Evolutionary conservation across 2,329 filamentous ascomycete species (phyloP), one percentile per base, ranked within the genome.

Genomic region (Xylaria multiplex): DNA sequence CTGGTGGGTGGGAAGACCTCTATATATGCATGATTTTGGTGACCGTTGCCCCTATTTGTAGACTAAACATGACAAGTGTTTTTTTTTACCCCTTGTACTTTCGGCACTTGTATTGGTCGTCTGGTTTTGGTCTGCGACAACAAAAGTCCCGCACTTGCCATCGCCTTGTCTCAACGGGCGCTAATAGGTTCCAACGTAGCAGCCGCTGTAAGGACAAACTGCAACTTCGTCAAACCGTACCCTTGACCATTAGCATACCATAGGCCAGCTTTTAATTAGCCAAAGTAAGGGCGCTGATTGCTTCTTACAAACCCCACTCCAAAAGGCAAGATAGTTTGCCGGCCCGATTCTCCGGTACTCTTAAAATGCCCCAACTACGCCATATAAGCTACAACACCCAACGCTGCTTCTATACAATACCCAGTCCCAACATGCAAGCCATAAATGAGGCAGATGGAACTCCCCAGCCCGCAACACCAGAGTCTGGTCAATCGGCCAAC

Each of bases 381-480:
- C 35, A 9, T 37, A 37, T 37, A 37, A 37, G 35, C 35, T 37
- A 37, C 5, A 37, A 37, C 9, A 37, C 35, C 6, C 6, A 9
- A 37, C 35, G 1, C 35, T 37, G 6, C 35, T 37, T 13, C 35
- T 37, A 37, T 8, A 37, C 35, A 37, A 37, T 37, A 8, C 1
- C 6, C 35, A 37, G 6, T 37, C 35, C 35, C 6, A 37, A 37
- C 4, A 37, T 37, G 35, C 35, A 37, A 37, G 1, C 5, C 35
- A 37, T 6, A 37, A 1, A 8, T 37, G 6, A 4, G 35, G 35
- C 6, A 37, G 35, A 37, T 2, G 35, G 6, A 37, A 37, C 1
- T 27, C 27, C 56, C 45, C 52, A 22, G 24, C 63, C 63, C 30
- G 45, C 52, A n/a, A 65, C 63, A 19, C 63, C 63, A 9, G 63